Conservation (phyloP, 495 filamentous ascomycete species). For the Cudoniella acicularis region DNA sequence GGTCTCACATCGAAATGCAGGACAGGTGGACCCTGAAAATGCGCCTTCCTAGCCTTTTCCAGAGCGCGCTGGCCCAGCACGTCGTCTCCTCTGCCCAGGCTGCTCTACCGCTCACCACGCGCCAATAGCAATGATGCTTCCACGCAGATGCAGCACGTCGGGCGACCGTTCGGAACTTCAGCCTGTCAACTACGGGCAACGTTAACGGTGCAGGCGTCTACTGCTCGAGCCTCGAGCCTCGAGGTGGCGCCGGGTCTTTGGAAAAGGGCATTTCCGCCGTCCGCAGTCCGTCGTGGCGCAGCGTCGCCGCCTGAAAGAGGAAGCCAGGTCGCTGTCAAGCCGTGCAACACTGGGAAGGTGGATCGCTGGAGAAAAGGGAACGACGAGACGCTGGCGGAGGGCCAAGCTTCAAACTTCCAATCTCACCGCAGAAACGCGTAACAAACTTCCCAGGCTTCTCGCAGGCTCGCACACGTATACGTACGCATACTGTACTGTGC, state of each 20-base stretch:
- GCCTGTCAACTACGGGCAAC: neutral
- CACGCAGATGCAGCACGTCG: too few species aligned
- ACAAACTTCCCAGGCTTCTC: too few species aligned
- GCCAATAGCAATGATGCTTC: too few species aligned
- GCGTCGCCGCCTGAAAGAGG: conserved; percentile 3
- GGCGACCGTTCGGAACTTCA: too few species aligned
- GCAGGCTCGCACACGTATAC: too few species aligned
- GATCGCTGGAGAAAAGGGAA: too few species aligned
- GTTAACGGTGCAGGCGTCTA: neutral
- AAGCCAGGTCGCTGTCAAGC: neutral
- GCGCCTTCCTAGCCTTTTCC: neutral
- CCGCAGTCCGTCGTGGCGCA: neutral
- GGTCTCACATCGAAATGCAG: conserved; percentile 2
- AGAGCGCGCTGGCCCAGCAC: neutral
- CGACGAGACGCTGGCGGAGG: too few species aligned
- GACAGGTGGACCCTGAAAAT: conserved; percentile 3
- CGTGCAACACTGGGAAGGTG: neutral
- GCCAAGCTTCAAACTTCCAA: too few species aligned
- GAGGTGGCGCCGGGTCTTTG: neutral
- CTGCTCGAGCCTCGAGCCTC: too few species aligned
- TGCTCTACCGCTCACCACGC: neutral
- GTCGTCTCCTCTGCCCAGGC: neutral
- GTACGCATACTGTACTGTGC: too few species aligned
- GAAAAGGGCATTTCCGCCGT: neutral
- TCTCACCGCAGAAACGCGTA: too few species aligned